Conservation (phyloP, 164 flowering plant genomes). For the Berberis vulgaris region DNA sequence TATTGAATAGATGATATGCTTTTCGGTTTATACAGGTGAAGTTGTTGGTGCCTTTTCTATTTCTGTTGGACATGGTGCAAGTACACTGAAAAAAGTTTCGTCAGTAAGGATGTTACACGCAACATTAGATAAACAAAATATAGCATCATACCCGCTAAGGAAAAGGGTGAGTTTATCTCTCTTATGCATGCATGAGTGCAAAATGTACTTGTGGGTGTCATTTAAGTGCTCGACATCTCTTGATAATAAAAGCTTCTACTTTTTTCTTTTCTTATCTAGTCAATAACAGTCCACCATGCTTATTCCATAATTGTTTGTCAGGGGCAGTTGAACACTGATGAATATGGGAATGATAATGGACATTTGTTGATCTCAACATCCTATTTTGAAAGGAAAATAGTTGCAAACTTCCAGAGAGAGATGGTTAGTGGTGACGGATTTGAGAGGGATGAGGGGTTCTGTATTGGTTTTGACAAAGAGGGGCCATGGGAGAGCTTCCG, state of each 20-base stretch:
- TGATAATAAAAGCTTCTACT: too few relatives aligned
- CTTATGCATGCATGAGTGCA: neutral
- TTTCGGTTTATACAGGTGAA: slow-evolving; percentile 48
- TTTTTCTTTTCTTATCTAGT: too few relatives aligned
- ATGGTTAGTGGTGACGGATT: slow-evolving; percentile 21
- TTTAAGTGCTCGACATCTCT: slow-evolving; percentile 2
- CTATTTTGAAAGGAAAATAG: slow-evolving; percentile 67
- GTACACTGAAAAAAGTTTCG: slow-evolving; percentile 54
- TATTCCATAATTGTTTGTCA: slow-evolving; percentile 14
- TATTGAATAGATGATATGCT: neutral
- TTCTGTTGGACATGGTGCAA: slow-evolving; percentile 54
- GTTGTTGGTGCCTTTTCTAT: slow-evolving; percentile 89
- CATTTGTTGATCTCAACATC: slow-evolving; percentile 52
- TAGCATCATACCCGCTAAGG: slow-evolving; percentile 49
- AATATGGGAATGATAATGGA: slow-evolving; percentile 29
- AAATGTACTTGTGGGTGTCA: neutral
- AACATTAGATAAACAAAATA: slow-evolving; percentile 32
- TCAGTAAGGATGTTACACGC: slow-evolving; percentile 67
- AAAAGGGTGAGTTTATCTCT: slow-evolving; percentile 43
- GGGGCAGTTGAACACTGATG: slow-evolving; percentile 43
- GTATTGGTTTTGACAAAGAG: slow-evolving; percentile 55
- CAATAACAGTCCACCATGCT: slow-evolving; percentile 7
- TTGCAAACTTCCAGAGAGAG: slow-evolving; percentile 37
- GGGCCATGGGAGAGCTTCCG: slow-evolving; percentile 78
- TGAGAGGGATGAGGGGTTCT: slow-evolving; percentile 66